Base-by-base conservation (phyloP, 2,329 filamentous ascomycete species). In the Arachnomyces sp. region DNA sequence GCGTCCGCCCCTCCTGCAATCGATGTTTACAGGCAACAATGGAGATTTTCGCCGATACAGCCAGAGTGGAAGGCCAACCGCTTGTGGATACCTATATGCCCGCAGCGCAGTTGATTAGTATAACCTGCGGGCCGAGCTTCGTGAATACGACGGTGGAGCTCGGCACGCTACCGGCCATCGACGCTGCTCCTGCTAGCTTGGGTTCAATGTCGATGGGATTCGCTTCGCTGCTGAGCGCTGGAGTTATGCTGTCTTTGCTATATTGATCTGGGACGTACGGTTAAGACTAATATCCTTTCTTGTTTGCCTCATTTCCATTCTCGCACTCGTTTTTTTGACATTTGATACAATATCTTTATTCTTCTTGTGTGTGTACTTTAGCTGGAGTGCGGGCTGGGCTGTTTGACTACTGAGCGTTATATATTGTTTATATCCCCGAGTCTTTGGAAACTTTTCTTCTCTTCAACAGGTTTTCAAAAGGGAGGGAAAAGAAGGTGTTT, bases 11-110 rank as follows among this genome's bases (percentile, higher is more conserved):
- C 1, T 77, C 74, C 1, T 98, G 92, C 67, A 81, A 76, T 51
- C 66, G 67, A 31, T 96, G 92, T 59, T 70, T 92, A 32, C 72
- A 81, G 54, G 71, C 84, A 45, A 90, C 84, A 3, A 94, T 96
- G 87, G 72, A 72, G 17, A 75, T 94, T 13, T 95, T 84, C 61
- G 79, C 83, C 39, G 64, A 74, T 1, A 82, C 81, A 20, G 79
- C 84, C 0, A 70, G 73, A 11, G 77, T 88, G 51, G 68, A 76
- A 28, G 73, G 68, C 3, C 78, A 84, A 50, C 74, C 79, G 6
- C 73, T 96, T 34, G 74, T 76, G 17, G 60, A 68, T 12, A 84
- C 80, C 0, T 96, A 95, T 58, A 63, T 72, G 4, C 54, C 66
- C 7, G 87, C 88, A 0, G 89, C 90, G 0, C 64, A 73, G 46